Percentiles rank a stretch among this genome's conserved stretches.
These are phyloP conservation scores for Aspergillus clavatus DNA, from an alignment of 2,329 filamentous ascomycete genomes.

Conservation along the genomic window DNA sequence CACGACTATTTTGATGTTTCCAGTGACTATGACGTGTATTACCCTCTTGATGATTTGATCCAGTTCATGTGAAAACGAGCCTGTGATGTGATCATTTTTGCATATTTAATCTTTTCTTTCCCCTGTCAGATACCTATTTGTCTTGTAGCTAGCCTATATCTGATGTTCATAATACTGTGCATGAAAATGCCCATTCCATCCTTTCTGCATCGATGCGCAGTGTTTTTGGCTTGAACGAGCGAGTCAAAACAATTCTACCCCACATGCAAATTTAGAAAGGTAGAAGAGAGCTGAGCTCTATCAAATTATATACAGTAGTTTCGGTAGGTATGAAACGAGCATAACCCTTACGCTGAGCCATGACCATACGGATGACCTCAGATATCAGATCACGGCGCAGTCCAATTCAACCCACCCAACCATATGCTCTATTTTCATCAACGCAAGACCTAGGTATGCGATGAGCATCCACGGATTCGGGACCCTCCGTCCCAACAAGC, in stretches of 20 bases:
- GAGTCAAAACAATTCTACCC: too few relatives aligned
- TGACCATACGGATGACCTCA: neutral
- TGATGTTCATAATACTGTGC: constrained; percentile 10
- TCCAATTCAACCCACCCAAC: neutral
- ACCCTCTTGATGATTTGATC: constrained; percentile 5
- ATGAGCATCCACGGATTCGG: neutral
- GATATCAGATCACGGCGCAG: neutral
- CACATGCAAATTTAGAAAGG: neutral
- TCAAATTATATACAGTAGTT: neutral
- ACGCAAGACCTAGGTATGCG: neutral
- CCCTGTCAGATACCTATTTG: constrained; percentile 33
- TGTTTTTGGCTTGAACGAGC: too few relatives aligned
- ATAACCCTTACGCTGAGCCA: neutral
- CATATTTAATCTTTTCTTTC: constrained; percentile 13
- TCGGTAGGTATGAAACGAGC: neutral
- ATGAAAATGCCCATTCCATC: too few relatives aligned
- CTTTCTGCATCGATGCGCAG: too few relatives aligned
- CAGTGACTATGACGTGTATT: constrained; percentile 4
- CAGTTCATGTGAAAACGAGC: constrained; percentile 4
- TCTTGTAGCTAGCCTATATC: constrained; percentile 28
- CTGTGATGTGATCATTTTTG: constrained; percentile 13
- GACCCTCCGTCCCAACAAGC: neutral
- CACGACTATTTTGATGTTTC: constrained; percentile 9
- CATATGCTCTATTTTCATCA: neutral
- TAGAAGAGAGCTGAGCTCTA: neutral